A percentile compares a stretch with the other conserved stretches of the same genome.
Conservation (phyloP, 208 protist species). For the Borovskyia barvae region DNA sequence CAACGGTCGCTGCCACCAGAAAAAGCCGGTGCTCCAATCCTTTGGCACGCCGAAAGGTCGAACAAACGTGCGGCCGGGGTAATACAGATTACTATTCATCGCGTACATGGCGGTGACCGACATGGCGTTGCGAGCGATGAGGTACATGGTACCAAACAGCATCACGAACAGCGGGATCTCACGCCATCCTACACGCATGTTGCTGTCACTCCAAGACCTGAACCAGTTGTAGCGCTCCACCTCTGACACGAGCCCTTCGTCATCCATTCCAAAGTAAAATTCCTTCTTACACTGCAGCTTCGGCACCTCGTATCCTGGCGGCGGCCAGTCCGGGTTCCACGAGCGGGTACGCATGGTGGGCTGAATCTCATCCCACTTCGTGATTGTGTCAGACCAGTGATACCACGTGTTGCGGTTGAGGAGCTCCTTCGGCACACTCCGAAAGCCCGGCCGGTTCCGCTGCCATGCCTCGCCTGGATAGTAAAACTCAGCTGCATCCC, state of each 20-base stretch:
- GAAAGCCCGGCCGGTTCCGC: slow-evolving; percentile 81
- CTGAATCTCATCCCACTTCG: slow-evolving; percentile 86
- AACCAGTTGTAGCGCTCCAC: slow-evolving; percentile 90
- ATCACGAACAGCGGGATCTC: slow-evolving; percentile 76
- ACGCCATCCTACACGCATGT: slow-evolving; percentile 78
- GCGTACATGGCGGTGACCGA: slow-evolving; percentile 62
- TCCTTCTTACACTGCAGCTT: slow-evolving; percentile 85
- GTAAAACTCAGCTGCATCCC: slow-evolving; percentile 87
- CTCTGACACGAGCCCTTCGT: slow-evolving; percentile 75
- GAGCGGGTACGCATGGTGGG: slow-evolving; percentile 80
- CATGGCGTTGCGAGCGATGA: slow-evolving; percentile 52
- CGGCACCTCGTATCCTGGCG: slow-evolving; percentile 81
- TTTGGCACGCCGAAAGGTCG: slow-evolving; percentile 76
- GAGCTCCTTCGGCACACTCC: slow-evolving; percentile 84
- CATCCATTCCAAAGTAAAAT: slow-evolving; percentile 83
- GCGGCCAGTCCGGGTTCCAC: slow-evolving; percentile 87
- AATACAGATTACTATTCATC: slow-evolving; percentile 83
- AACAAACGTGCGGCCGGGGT: slow-evolving; percentile 65
- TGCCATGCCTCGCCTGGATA: slow-evolving; percentile 88
- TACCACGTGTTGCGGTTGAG: slow-evolving; percentile 89
- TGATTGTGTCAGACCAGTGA: slow-evolving; percentile 85
- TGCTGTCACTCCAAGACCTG: slow-evolving; percentile 79
- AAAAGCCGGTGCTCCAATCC: slow-evolving; percentile 66
- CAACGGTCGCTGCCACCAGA: slow-evolving; percentile 87
- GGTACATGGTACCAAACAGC: slow-evolving; percentile 57